These are phyloP conservation scores for Penicillium malachiteum DNA, from an alignment of 495 filamentous ascomycete genomes.

Conservation along the genomic window DNA sequence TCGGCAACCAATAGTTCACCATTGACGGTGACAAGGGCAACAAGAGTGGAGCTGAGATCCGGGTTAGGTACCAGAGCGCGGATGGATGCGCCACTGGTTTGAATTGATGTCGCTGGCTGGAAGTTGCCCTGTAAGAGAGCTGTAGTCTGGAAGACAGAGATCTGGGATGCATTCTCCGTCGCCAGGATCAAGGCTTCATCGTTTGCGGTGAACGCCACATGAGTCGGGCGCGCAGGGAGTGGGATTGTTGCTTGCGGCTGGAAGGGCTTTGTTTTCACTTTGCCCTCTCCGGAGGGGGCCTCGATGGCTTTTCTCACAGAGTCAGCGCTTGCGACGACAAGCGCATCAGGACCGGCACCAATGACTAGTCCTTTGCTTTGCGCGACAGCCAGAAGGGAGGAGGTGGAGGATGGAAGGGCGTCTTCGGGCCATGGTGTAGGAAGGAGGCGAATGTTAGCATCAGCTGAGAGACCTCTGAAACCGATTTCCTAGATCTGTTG, in stretches of 20 bases:
- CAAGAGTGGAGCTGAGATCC: constrained; percentile 54
- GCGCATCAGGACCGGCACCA: constrained; percentile 77
- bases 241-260: constrained; percentile 70
- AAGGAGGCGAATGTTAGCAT: constrained; percentile 76
- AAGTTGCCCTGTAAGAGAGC: constrained; percentile 62
- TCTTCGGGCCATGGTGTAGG: constrained; percentile 75
- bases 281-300: constrained; percentile 52
- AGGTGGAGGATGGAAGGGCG: constrained; percentile 70
- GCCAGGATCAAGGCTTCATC: constrained; percentile 82
- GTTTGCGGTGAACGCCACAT: constrained; percentile 83
- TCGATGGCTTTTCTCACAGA: constrained; percentile 74
- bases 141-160: constrained; percentile 77
- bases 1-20: constrained; percentile 85
- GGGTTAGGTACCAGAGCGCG: constrained; percentile 82
- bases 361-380: constrained; percentile 78
- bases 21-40: constrained; percentile 75
- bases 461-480: constrained; percentile 75
- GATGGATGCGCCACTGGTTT: constrained; percentile 70
- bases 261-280: constrained; percentile 65
- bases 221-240: constrained; percentile 74
- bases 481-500: constrained; percentile 62
- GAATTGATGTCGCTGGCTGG: constrained; percentile 69
- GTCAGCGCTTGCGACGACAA: constrained; percentile 76
- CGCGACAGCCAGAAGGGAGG: constrained; percentile 84
- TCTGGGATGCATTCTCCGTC: constrained; percentile 76